Conservation (phyloP, 108 stramenopile species). For the Craspedostauros australis region DNA sequence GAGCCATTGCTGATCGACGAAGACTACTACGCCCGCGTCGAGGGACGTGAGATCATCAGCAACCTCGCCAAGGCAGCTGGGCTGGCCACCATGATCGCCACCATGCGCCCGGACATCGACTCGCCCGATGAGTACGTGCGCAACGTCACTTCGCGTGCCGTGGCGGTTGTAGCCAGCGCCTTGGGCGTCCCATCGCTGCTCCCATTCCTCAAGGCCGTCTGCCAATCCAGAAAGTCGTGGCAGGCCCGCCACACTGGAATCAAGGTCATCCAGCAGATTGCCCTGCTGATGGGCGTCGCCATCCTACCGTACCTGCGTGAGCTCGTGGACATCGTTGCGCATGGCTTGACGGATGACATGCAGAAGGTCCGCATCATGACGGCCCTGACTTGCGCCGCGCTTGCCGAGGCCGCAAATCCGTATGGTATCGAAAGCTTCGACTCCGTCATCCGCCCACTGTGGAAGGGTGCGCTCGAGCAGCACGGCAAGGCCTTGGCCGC, state of each 20-base stretch:
- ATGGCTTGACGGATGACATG: slow-evolving; percentile 95
- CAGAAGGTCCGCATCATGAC: slow-evolving; percentile 96
- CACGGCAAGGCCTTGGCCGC: slow-evolving; percentile 97
- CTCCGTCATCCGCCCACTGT: slow-evolving; percentile 93
- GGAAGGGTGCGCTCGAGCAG: slow-evolving; percentile 97
- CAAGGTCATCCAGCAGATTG: slow-evolving; percentile 99
- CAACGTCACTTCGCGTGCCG: slow-evolving; percentile 95
- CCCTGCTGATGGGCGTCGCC: slow-evolving; percentile 96
- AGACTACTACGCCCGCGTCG: slow-evolving; percentile 98
- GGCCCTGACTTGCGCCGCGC: slow-evolving; percentile 92
- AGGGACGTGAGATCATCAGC: slow-evolving; percentile 98
- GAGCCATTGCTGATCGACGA: slow-evolving; percentile 98
- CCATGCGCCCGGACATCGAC: slow-evolving; percentile 99
- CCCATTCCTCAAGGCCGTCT: slow-evolving; percentile 99
- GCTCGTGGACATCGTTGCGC: slow-evolving; percentile 93
- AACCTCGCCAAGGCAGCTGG: slow-evolving; percentile 99
- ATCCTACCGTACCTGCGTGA: slow-evolving; percentile 94
- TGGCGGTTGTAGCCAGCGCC: slow-evolving; percentile 98
- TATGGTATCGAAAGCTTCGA: slow-evolving; percentile 99
- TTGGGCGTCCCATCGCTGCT: slow-evolving; percentile 93
- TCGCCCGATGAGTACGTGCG: slow-evolving; percentile 97
- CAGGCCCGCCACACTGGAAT: slow-evolving; percentile 99
- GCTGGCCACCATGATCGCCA: slow-evolving; percentile 98
- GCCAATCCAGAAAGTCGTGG: slow-evolving; percentile 95
- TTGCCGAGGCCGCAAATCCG: slow-evolving; percentile 97